A percentile compares a stretch with the other conserved stretches of the same genome.
These are phyloP conservation scores for Phaseolus coccineus DNA, from an alignment of 331 rosid species.

Conservation along the genomic window DNA sequence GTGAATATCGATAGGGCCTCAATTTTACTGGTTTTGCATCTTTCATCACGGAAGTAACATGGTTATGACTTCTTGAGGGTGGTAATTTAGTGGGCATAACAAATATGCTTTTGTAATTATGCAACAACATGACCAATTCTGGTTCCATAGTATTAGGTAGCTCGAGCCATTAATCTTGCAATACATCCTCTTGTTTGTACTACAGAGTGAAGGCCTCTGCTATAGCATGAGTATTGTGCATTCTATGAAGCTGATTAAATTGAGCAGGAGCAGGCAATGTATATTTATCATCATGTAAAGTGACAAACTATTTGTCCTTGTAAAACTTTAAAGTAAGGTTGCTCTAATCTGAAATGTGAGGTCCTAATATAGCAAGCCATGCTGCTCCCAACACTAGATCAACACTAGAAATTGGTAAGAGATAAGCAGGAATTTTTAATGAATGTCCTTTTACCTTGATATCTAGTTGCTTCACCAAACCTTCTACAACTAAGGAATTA, in stretches of 20 bases:
- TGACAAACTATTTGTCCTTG: neutral
- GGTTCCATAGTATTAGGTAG: no score
- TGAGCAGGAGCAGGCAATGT: neutral
- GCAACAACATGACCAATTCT: neutral
- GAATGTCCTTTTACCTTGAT: neutral
- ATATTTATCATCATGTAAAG: neutral
- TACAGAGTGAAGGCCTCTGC: neutral
- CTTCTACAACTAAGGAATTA: neutral
- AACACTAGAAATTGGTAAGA: neutral
- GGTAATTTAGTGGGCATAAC: neutral
- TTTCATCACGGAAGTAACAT: neutral
- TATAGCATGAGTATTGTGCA: neutral
- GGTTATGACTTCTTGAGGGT: neutral
- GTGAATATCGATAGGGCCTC: no score
- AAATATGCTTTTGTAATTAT: no score
- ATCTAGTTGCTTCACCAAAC: neutral
- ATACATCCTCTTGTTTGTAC: neutral
- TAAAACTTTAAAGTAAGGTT: no score
- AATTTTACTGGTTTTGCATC: no score
- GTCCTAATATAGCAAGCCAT: neutral
- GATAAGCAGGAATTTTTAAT: no score
- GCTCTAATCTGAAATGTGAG: neutral
- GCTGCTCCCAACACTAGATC: neutral
- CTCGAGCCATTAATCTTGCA: no score
- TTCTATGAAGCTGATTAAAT: no score